A percentile compares a stretch with the other conserved stretches of the same genome.
Conservation (phyloP, 352 stramenopile species). For the Globisporangium spinosum region DNA sequence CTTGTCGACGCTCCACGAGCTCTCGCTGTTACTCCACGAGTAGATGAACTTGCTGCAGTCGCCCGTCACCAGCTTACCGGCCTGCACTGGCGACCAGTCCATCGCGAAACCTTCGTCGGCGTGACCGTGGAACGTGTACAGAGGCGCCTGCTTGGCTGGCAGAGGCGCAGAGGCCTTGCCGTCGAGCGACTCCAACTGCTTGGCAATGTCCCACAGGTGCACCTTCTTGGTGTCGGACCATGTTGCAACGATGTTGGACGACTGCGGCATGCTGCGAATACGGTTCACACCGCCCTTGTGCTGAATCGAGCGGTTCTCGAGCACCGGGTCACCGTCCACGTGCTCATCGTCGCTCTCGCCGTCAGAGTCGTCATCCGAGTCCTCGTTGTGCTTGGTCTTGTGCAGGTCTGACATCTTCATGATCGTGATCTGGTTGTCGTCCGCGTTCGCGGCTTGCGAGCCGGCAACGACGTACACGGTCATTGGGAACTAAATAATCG, state of each 20-base stretch:
- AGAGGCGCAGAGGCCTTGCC: slow-evolving; percentile 58
- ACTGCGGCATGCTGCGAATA: slow-evolving; percentile 94
- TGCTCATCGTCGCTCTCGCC: slow-evolving; percentile 89
- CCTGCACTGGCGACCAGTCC: slow-evolving; percentile 93
- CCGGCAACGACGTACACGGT: slow-evolving; percentile 95
- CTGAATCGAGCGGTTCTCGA: slow-evolving; percentile 94
- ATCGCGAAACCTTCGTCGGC: slow-evolving; percentile 96
- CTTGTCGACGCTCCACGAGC: slow-evolving; percentile 85
- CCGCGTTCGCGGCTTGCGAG: slow-evolving; percentile 90
- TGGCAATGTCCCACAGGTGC: slow-evolving; percentile 95
- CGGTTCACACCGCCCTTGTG: slow-evolving; percentile 96
- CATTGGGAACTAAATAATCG: slow-evolving; percentile 87
- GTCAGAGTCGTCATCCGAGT: slow-evolving; percentile 70
- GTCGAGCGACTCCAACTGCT: slow-evolving; percentile 87
- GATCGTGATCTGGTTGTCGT: slow-evolving; percentile 97
- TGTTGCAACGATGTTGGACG: slow-evolving; percentile 95
- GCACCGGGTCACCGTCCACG: slow-evolving; percentile 93
- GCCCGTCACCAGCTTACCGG: slow-evolving; percentile 91
- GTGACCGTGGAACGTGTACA: slow-evolving; percentile 96
- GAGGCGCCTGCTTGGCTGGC: slow-evolving; percentile 49
- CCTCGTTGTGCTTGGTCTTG: slow-evolving; percentile 88
- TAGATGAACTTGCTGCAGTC: slow-evolving; percentile 97
- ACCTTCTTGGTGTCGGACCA: slow-evolving; percentile 96
- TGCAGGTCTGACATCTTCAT: slow-evolving; percentile 97
- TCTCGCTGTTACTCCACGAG: slow-evolving; percentile 86